phyloP scores from a whole-genome alignment of 192 early-diverging fungal genomes.

The Coemansia sp. region DNA sequence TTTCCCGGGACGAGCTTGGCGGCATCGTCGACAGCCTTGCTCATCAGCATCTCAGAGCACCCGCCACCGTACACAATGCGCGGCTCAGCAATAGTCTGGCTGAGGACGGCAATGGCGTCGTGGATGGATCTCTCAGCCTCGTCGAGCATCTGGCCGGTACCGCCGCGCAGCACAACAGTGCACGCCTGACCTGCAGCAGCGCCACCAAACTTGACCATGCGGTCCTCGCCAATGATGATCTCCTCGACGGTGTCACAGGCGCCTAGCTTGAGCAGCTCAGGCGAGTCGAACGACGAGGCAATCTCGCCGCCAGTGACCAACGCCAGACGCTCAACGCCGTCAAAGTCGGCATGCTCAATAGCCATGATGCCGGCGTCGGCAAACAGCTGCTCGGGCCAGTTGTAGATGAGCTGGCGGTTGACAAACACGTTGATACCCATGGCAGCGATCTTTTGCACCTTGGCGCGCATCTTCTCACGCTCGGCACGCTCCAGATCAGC shows the following conservation, averaged over 20 bases:
- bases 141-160: conserved; percentile 92
- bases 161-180: conserved; percentile 96
- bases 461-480: conserved; percentile 97
- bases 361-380: conserved; percentile 96
- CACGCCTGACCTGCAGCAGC: conserved; percentile 96
- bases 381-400: conserved; percentile 99
- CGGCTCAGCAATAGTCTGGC: conserved; percentile 93
- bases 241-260: conserved; percentile 97
- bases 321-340: conserved; percentile 95
- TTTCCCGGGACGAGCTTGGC: conserved; percentile 93
- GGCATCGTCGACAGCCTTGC: conserved; percentile 92
- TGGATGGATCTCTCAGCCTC: conserved; percentile 97
- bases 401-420: conserved; percentile 99
- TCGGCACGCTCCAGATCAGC: conserved; percentile 99
- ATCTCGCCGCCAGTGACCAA: conserved; percentile 99
- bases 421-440: conserved; percentile 99
- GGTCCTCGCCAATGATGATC: conserved; percentile 98
- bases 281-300: conserved; percentile 97
- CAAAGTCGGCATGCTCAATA: conserved; percentile 99
- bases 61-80: conserved; percentile 94
- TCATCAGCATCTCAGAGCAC: conserved; percentile 97
- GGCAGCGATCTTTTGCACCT: conserved; percentile 97
- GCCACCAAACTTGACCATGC: conserved; percentile 96
- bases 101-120: conserved; percentile 94
- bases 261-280: conserved; percentile 93